These are phyloP conservation scores for Phytophthora idaei DNA, from an alignment of 352 stramenopile genomes.

Conservation along the genomic window DNA sequence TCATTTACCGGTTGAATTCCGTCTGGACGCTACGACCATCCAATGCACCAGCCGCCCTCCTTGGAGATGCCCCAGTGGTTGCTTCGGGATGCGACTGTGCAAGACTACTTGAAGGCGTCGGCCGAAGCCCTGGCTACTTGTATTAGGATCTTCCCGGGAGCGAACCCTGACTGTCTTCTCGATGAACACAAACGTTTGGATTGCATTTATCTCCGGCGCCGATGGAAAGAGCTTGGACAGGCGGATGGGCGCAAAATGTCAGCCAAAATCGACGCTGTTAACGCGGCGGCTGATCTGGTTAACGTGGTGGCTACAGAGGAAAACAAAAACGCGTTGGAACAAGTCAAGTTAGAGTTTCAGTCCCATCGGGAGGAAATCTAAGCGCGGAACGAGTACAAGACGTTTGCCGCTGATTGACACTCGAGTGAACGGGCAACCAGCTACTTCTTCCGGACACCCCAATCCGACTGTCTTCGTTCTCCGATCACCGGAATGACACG, in stretches of 20 bases:
- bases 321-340: conserved; percentile 5
- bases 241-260: neutral
- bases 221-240: conserved; percentile 12
- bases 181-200: conserved; percentile 23
- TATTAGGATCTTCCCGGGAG: conserved; percentile 11
- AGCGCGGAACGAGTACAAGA: conserved; percentile 14
- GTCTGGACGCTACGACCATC: conserved; percentile 4
- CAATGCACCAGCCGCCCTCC: neutral
- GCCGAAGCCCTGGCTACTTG: neutral
- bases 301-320: neutral
- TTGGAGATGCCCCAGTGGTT: conserved; percentile 18
- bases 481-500: conserved; percentile 1
- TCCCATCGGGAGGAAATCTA: conserved; percentile 2
- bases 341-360: conserved; percentile 3
- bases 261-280: conserved; percentile 5
- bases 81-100: neutral
- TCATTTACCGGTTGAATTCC: conserved; percentile 12
- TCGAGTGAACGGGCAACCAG: conserved; percentile 10
- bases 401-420: conserved; percentile 22
- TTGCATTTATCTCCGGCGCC: conserved; percentile 18
- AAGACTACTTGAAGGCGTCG: neutral
- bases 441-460: conserved; percentile 18
- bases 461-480: conserved; percentile 14
- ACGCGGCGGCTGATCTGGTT: conserved; percentile 8
- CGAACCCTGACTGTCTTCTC: conserved; percentile 19